These are phyloP conservation scores for Phallus indusiatus DNA, from an alignment of 768 basidiomycete species.

Conservation along the genomic window DNA sequence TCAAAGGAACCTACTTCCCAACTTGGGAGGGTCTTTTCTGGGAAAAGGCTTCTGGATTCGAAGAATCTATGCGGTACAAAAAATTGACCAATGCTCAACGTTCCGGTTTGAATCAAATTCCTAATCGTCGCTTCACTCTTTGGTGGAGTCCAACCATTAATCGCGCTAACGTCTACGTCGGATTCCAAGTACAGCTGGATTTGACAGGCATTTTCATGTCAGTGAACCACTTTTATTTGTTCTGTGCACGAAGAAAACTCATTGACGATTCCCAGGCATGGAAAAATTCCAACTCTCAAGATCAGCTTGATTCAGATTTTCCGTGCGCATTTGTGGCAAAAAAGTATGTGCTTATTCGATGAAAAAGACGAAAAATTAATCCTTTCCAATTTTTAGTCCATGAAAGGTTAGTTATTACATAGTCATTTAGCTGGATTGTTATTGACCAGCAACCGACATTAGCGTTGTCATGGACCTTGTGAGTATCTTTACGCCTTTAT, in stretches of 20 bases:
- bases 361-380: too few relatives aligned
- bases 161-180: slow-evolving; percentile 98
- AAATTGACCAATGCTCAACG: slow-evolving; percentile 97
- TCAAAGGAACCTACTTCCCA: slow-evolving; percentile 97
- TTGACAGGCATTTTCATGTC: slow-evolving; percentile 93
- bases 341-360: slow-evolving; percentile 51
- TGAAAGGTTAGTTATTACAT: slow-evolving; percentile 35
- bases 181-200: slow-evolving; percentile 99
- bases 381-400: slow-evolving; percentile 43
- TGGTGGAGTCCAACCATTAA: slow-evolving; percentile 99
- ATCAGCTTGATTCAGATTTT: slow-evolving; percentile 99
- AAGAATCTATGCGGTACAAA: slow-evolving; percentile 93
- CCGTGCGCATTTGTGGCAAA: slow-evolving; percentile 99
- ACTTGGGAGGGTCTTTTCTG: slow-evolving; percentile 99
- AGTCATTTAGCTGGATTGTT: not conserved
- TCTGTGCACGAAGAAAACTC: not conserved
- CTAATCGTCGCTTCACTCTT: slow-evolving; percentile 96
- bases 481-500: slow-evolving; percentile 15
- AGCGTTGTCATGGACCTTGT: slow-evolving; percentile 85
- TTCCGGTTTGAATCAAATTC: slow-evolving; percentile 95
- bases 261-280: slow-evolving; percentile 51
- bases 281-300: slow-evolving; percentile 96
- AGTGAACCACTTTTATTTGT: slow-evolving; percentile 14
- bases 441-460: not conserved
- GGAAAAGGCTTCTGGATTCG: slow-evolving; percentile 97